A percentile compares a stretch with the other conserved stretches of the same genome.
These are phyloP conservation scores for Blastocystis sp. DNA, from an alignment of 352 stramenopile species.

Conservation along the genomic window DNA sequence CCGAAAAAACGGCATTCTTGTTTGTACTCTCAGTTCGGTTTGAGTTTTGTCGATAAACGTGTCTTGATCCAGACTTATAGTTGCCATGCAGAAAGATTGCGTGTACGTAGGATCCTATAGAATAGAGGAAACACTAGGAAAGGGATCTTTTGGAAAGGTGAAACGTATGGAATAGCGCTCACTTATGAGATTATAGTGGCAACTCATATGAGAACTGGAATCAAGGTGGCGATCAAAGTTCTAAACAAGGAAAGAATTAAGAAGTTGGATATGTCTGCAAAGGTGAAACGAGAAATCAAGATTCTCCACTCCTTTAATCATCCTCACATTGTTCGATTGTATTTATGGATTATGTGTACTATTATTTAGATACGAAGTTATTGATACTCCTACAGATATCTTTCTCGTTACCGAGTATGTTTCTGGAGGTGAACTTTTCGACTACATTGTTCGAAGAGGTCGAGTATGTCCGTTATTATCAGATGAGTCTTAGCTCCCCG, in stretches of 20 bases:
- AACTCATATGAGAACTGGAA: conserved; percentile 90
- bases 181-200: conserved; percentile 73
- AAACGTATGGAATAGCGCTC: conserved; percentile 75
- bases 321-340: conserved; percentile 98
- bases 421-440: conserved; percentile 84
- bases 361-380: conserved; percentile 82
- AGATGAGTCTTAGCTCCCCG: conserved; percentile 73
- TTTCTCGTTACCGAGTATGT: conserved; percentile 87
- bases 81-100: conserved; percentile 21
- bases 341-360: conserved; percentile 64
- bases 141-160: conserved; percentile 97
- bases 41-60: too few relatives aligned
- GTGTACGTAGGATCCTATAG: conserved; percentile 84
- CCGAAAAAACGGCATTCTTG: background rate
- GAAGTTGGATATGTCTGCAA: conserved; percentile 95
- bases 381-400: conserved; percentile 96
- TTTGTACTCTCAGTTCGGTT: background rate
- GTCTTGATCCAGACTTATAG: too few relatives aligned
- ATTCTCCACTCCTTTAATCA: conserved; percentile 95
- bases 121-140: conserved; percentile 94
- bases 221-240: conserved; percentile 99
- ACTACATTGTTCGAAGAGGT: conserved; percentile 87
- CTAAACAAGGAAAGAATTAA: conserved; percentile 97
- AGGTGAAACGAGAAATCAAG: conserved; percentile 97
- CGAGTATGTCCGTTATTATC: conserved; percentile 52